Conservation (phyloP, 371 early-diverging fungal genomes). For the Phascolomyces articulosus region DNA sequence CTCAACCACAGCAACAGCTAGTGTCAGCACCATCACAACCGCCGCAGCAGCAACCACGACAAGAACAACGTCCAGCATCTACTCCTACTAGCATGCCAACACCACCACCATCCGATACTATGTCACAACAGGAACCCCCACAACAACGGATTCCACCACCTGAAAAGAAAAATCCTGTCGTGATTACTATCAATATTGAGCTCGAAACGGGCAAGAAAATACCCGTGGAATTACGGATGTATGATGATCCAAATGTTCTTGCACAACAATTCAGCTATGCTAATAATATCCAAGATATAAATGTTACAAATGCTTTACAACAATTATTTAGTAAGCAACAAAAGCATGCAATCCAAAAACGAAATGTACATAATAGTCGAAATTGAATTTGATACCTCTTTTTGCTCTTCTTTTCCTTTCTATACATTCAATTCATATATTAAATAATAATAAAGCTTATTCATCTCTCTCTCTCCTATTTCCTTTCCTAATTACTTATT, state of each 20-base stretch:
- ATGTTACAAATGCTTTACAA: conserved; percentile 7
- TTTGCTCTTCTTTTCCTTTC: background rate
- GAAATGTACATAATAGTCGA: conserved; percentile 7
- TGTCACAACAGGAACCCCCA: background rate
- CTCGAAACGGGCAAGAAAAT: conserved; percentile 14
- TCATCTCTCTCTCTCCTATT: too few species aligned
- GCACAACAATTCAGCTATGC: conserved; percentile 14
- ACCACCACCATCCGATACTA: background rate
- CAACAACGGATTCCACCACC: background rate
- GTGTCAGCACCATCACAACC: background rate
- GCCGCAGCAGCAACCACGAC: background rate
- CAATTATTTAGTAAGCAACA: conserved; percentile 16
- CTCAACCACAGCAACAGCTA: background rate
- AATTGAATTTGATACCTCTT: background rate
- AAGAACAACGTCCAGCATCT: background rate
- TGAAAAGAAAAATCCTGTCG: conserved; percentile 15
- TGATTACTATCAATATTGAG: conserved; percentile 24
- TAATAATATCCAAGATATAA: conserved; percentile 9
- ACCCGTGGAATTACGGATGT: conserved; percentile 13
- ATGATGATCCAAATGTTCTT: conserved; percentile 19
- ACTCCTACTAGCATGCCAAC: background rate
- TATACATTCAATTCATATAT: too few species aligned
- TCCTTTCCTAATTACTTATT: too few species aligned
- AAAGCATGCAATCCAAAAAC: conserved; percentile 15
- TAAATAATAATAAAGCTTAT: too few species aligned